Evolutionary conservation across 2,329 filamentous ascomycete species (phyloP).

Genomic region (Didymella sp.): DNA sequence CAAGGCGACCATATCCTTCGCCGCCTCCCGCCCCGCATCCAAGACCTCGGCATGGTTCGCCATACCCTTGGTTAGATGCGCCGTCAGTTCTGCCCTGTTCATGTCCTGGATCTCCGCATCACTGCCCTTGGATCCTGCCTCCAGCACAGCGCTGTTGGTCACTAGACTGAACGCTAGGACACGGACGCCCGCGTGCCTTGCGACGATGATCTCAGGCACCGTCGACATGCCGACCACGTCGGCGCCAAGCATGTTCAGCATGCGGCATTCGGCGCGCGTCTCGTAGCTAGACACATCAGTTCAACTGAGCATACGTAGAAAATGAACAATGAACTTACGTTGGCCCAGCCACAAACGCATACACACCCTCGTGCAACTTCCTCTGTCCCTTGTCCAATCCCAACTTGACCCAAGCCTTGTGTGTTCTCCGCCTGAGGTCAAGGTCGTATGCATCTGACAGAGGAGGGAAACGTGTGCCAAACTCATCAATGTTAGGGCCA

Average conservation of each 20-base stretch:
- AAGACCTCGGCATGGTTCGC: slow-evolving; percentile 71
- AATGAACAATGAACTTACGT: slow-evolving; percentile 53
- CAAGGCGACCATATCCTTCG: slow-evolving; percentile 66
- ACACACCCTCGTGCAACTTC: slow-evolving; percentile 68
- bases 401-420: slow-evolving; percentile 64
- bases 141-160: slow-evolving; percentile 68
- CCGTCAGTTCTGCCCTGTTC: slow-evolving; percentile 59
- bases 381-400: slow-evolving; percentile 55
- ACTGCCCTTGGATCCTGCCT: slow-evolving; percentile 65
- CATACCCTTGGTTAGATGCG: slow-evolving; percentile 64
- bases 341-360: slow-evolving; percentile 69
- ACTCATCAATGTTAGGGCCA: slow-evolving; percentile 68
- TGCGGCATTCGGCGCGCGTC: slow-evolving; percentile 69
- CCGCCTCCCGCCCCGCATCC: slow-evolving; percentile 65
- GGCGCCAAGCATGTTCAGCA: slow-evolving; percentile 67
- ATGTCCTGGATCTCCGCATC: slow-evolving; percentile 61
- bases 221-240: slow-evolving; percentile 76
- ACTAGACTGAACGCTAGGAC: slow-evolving; percentile 71
- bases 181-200: slow-evolving; percentile 67
- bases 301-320: neutral
- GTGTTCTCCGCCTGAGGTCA: slow-evolving; percentile 63
- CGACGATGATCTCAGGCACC: slow-evolving; percentile 71
- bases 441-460: slow-evolving; percentile 72
- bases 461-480: slow-evolving; percentile 68
- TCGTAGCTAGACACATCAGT: slow-evolving; percentile 61